Evolutionary conservation across 129 eudicot genomes (phyloP).

Genomic region (Arctium lappa): DNA sequence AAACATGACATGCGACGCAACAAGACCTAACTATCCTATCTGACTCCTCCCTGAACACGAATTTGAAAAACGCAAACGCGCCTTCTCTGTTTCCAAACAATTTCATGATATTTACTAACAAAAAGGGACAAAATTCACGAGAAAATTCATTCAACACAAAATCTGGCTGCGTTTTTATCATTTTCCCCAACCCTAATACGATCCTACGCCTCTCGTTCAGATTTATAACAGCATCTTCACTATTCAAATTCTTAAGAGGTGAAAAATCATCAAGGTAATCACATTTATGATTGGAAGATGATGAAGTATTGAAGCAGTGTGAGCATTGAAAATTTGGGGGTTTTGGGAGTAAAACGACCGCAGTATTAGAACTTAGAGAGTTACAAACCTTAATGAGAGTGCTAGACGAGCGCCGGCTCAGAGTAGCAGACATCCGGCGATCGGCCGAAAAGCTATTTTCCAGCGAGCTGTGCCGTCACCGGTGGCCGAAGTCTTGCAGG

Average conservation of each 20-base stretch:
- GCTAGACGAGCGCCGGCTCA: slow-evolving; percentile 33
- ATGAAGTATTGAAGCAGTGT: slow-evolving; percentile 28
- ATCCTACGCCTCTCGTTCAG: slow-evolving; percentile 63
- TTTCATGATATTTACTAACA: slow-evolving; percentile 56
- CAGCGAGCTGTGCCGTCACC: slow-evolving; percentile 15
- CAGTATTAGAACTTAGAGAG: slow-evolving; percentile 26
- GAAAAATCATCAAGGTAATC: slow-evolving; percentile 55
- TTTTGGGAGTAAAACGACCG: slow-evolving; percentile 1
- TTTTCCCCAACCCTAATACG: slow-evolving; percentile 46
- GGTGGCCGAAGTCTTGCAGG: slow-evolving; percentile 6
- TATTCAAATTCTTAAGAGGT: slow-evolving; percentile 28
- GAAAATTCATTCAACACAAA: slow-evolving; percentile 34
- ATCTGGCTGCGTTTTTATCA: slow-evolving; percentile 43
- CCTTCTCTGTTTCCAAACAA: slow-evolving; percentile 35
- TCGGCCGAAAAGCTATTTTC: slow-evolving; percentile 15
- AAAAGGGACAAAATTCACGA: slow-evolving; percentile 51
- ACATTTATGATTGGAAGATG: slow-evolving; percentile 8
- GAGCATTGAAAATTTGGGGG: slow-evolving; percentile 24
- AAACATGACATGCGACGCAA: slow-evolving; percentile 54
- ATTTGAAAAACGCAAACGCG: slow-evolving; percentile 64
- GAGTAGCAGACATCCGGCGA: slow-evolving; percentile 55
- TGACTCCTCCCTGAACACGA: slow-evolving; percentile 41
- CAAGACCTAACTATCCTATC: slow-evolving; percentile 40
- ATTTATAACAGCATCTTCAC: slow-evolving; percentile 33
- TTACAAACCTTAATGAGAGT: slow-evolving; percentile 39